Conservation (phyloP, 2,329 filamentous ascomycete genomes). For the Ilyonectria robusta region DNA sequence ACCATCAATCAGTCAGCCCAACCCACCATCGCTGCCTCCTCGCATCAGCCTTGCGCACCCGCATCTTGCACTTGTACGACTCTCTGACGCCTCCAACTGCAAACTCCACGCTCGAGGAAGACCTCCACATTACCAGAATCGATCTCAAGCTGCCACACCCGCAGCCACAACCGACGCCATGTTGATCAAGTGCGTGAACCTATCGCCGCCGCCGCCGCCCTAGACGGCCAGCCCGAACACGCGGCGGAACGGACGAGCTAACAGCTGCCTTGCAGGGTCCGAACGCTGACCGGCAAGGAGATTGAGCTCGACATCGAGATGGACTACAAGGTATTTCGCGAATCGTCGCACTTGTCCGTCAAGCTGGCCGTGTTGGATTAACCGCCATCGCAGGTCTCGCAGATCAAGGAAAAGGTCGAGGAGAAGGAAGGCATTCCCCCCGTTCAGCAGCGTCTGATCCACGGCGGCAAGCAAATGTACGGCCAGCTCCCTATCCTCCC, state of each 20-base stretch:
- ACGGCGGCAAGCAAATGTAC: constrained; percentile 98
- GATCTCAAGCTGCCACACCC: constrained; percentile 1
- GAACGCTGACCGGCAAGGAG: constrained; percentile 97
- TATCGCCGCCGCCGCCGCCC: background rate
- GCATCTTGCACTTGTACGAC: constrained; percentile 22
- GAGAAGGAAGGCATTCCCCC: constrained; percentile 99
- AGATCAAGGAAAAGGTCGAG: constrained; percentile 99
- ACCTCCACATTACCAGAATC: constrained; percentile 7
- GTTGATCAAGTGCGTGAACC: constrained; percentile 66
- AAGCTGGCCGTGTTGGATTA: constrained; percentile 17
- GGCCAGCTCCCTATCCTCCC: constrained; percentile 36
- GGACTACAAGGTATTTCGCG: constrained; percentile 84
- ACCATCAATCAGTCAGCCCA: constrained; percentile 39
- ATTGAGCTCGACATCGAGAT: constrained; percentile 98
- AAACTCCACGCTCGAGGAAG: background rate
- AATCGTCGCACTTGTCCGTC: background rate
- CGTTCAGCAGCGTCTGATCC: constrained; percentile 96
- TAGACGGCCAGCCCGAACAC: constrained; percentile 23
- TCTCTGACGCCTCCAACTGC: background rate
- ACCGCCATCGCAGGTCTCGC: constrained; percentile 76
- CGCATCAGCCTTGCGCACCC: constrained; percentile 42
- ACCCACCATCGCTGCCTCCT: constrained; percentile 30
- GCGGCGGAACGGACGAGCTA: constrained; percentile 33
- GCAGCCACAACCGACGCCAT: constrained; percentile 47
- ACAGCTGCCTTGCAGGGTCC: constrained; percentile 75